phyloP scores from a whole-genome alignment of 768 basidiomycete genomes.

The Favolaschia claudopus region DNA sequence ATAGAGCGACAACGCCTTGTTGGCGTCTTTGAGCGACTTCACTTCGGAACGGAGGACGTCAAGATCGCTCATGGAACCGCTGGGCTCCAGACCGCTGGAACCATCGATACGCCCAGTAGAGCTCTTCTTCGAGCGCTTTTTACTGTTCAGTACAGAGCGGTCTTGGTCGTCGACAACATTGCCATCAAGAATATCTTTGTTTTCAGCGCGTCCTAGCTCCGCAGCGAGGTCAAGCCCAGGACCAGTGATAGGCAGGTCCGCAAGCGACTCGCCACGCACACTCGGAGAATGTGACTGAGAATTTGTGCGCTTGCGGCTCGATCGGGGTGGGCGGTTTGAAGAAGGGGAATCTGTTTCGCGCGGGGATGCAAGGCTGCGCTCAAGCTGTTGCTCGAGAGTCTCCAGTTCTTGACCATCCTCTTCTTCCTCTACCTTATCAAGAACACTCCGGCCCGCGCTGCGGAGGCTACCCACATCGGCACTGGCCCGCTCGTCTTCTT shows the following conservation, averaged over 20 bases:
- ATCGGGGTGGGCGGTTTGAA: conserved; percentile 50
- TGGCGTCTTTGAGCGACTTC: conserved; percentile 92
- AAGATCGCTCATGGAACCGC: conserved; percentile 60
- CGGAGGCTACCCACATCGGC: conserved; percentile 62
- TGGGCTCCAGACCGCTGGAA: conserved; percentile 52
- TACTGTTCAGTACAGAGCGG: conserved; percentile 50
- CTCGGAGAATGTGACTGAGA: conserved; percentile 58
- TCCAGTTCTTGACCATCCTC: conserved; percentile 47
- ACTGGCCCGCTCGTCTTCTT: conserved; percentile 49
- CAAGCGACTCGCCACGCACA: conserved; percentile 79
- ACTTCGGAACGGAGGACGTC: conserved; percentile 85
- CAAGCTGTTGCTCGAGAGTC: conserved; percentile 46
- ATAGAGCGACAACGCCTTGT: conserved; percentile 94
- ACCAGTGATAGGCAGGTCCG: conserved; percentile 86
- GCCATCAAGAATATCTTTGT: conserved; percentile 78
- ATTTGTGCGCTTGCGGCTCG: conserved; percentile 57
- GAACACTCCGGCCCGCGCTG: conserved; percentile 62
- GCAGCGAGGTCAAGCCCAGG: conserved; percentile 91
- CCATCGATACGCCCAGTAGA: conserved; percentile 45
- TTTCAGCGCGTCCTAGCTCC: conserved; percentile 91
- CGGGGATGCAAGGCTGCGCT: conserved; percentile 42
- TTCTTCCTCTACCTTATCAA: conserved; percentile 72
- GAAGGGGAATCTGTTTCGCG: conserved; percentile 46
- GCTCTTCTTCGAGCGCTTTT: conserved; percentile 60
- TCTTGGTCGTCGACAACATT: conserved; percentile 60